Conservation (phyloP, 805 yeast genomes). For the Wickerhamomyces hampshirensis region DNA sequence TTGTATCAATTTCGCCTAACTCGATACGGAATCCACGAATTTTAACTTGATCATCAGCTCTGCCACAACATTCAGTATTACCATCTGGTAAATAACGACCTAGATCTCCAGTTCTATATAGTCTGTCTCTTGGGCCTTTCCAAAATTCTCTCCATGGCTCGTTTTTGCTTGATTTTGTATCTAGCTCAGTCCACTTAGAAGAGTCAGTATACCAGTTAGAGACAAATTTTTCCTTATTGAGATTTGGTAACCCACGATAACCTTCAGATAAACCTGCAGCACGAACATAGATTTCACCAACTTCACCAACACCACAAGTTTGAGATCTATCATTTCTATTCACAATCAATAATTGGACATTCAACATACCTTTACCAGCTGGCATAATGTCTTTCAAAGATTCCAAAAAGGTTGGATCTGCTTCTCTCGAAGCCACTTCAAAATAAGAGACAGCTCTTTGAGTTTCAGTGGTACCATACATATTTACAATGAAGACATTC, state of each 20-base stretch:
- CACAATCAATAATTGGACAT: constrained; percentile 91
- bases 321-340: constrained; percentile 85
- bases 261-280: constrained; percentile 99
- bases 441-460: constrained; percentile 96
- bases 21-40: constrained; percentile 98
- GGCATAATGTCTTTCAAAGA: constrained; percentile 94
- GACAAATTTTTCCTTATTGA: constrained; percentile 83
- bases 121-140: constrained; percentile 92
- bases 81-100: constrained; percentile 98
- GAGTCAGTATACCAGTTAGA: constrained; percentile 85
- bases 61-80: constrained; percentile 95
- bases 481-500: constrained; percentile 86
- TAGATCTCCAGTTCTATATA: constrained; percentile 95
- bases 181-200: constrained; percentile 55
- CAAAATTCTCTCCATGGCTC: constrained; percentile 72
- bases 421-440: constrained; percentile 71
- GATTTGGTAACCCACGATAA: constrained; percentile 84
- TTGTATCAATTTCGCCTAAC: constrained; percentile 97
- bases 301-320: constrained; percentile 97
- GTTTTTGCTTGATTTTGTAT: constrained; percentile 38
- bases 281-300: constrained; percentile 96
- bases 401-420: constrained; percentile 70
- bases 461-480: constrained; percentile 99
- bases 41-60: constrained; percentile 98
- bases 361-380: constrained; percentile 96